Evolutionary conservation across 1,284 basidiomycete genomes (phyloP).

Genomic region (Volvariella volvacea): DNA sequence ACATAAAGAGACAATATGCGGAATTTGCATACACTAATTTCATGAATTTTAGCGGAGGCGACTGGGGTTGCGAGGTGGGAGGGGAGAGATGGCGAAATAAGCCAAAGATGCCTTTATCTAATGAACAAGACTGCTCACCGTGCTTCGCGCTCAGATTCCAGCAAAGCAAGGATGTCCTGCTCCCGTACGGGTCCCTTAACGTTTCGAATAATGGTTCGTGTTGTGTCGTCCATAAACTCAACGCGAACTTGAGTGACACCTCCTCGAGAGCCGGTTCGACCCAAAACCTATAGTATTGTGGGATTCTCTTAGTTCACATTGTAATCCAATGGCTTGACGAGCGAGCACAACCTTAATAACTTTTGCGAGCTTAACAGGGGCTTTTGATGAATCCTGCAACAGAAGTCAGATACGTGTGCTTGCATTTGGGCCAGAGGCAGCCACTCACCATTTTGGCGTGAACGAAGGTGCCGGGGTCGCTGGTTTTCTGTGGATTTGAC

Average conservation of each 20-base stretch:
- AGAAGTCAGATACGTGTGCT: slow-evolving; percentile 5
- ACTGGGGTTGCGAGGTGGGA: slow-evolving; percentile 14
- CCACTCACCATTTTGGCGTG: slow-evolving; percentile 26
- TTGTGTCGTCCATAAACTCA: slow-evolving; percentile 98
- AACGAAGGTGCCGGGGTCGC: slow-evolving; percentile 13
- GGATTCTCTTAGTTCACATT: slow-evolving; percentile 11
- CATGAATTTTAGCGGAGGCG: slow-evolving; percentile 35
- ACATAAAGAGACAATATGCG: too few species aligned
- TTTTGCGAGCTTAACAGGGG: slow-evolving; percentile 91
- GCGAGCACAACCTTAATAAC: slow-evolving; percentile 86
- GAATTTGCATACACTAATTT: too few species aligned
- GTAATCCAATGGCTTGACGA: neutral
- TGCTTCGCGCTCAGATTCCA: slow-evolving; percentile 99
- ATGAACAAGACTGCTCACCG: slow-evolving; percentile 61
- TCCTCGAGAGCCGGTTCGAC: slow-evolving; percentile 98
- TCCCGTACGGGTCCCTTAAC: slow-evolving; percentile 98
- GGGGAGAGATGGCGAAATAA: neutral
- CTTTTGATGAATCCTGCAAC: slow-evolving; percentile 75
- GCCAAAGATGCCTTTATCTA: slow-evolving; percentile 1
- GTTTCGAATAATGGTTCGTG: slow-evolving; percentile 97
- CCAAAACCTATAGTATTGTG: slow-evolving; percentile 69
- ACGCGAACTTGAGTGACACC: slow-evolving; percentile 99
- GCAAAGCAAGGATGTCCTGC: slow-evolving; percentile 94
- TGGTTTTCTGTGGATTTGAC: slow-evolving; percentile 22
- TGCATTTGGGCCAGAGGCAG: slow-evolving; percentile 5